Percentiles rank a stretch among this genome's conserved stretches.
Conservation (phyloP, 106 monocot genomes). For the Dendrobium catenatum region DNA sequence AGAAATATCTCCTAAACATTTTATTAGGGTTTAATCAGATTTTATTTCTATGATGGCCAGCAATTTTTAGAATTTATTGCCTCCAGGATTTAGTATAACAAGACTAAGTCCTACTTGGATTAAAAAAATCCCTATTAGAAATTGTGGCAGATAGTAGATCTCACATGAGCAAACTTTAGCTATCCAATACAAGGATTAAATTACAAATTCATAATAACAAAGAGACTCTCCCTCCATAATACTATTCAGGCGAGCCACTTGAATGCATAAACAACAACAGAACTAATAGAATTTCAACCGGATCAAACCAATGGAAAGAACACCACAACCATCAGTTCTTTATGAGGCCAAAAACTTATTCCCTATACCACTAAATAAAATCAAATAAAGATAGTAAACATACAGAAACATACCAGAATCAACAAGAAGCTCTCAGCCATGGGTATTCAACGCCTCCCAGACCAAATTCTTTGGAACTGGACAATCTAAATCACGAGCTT, state of each 20-base stretch:
- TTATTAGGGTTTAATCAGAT: too few species aligned
- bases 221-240: neutral
- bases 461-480: constrained; percentile 42
- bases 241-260: neutral
- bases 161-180: neutral
- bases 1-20: too few species aligned
- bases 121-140: too few species aligned
- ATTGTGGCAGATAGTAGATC: neutral
- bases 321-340: neutral
- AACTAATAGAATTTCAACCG: neutral
- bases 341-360: neutral
- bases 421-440: constrained; percentile 21
- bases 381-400: neutral
- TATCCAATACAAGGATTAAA: neutral
- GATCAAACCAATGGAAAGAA: neutral
- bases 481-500: constrained; percentile 30
- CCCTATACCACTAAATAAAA: neutral
- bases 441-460: constrained; percentile 61
- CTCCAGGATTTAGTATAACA: too few species aligned
- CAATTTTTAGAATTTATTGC: too few species aligned
- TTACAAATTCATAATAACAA: neutral
- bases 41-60: too few species aligned
- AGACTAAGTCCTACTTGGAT: too few species aligned
- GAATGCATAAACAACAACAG: neutral
- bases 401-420: constrained; percentile 2